Evolutionary conservation across 768 basidiomycete genomes (phyloP), one percentile per base, ranked within the genome.

Genomic region (Suillus bovinus): DNA sequence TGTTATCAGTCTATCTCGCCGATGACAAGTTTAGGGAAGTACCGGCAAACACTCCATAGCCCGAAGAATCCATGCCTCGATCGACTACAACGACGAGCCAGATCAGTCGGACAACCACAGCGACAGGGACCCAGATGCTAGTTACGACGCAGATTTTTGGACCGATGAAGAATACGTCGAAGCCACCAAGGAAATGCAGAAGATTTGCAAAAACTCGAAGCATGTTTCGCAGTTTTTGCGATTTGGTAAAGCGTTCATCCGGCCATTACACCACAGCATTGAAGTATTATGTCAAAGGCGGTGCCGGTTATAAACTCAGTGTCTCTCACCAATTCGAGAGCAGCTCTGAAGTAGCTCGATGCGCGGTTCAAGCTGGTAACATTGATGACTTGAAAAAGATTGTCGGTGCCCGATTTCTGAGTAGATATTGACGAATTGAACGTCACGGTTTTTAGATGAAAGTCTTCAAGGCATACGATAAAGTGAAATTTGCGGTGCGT

Each of bases 301-400:
- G 49, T 9, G 17, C 24, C 17, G 49, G 49, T 50, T 50, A 50
- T 29, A 50, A 50, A 10, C 27, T 50, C 27, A 50, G 49, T 10
- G 24, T 50, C 27, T 50, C 49, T 17, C 49, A 50, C 27, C 49
- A 50, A 29, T 50, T 50, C 17, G 49, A 50, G 49, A 50, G 49
- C 16, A 50, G 49, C 17, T 50, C 27, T 20, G 27, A 50, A 50
- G 49, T 50, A 50, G 49, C 49, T 9, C 27, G 49, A 5, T 50
- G 49, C 27, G 49, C 49, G 17, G 49, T 50, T 50, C 49, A 50
- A 50, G 27, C 49, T 50, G 49, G 49, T 20, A 27, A 10, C 16
- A 2, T 50, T 1, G 27, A 50, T 27, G 49, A 20, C 27, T 20
- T 50, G 27, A 29, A 50, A 50, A 50, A 50, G 27, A 50, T 50